Conservation (phyloP, 1,139 yeast genomes). For the Diutina rugosa region DNA sequence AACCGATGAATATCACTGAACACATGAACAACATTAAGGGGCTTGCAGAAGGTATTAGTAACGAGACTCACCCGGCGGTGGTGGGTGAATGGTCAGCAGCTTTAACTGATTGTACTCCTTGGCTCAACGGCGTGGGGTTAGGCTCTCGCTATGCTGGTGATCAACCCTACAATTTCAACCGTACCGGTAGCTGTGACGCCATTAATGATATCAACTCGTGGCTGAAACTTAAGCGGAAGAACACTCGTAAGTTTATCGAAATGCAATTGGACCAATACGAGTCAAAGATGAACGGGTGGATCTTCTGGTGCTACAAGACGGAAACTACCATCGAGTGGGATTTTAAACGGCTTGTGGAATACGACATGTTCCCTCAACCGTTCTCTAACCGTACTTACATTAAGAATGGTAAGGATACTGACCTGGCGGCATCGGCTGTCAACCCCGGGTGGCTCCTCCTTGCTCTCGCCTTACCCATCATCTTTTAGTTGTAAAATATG, state of each 20-base stretch:
- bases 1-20: constrained; percentile 22
- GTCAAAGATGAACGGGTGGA: constrained; percentile 39
- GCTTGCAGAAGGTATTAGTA: constrained; percentile 24
- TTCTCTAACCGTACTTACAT: constrained; percentile 31
- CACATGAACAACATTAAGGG: constrained; percentile 23
- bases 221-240: constrained; percentile 23
- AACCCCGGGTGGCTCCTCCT: background rate
- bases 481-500: too few relatives aligned
- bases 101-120: constrained; percentile 50
- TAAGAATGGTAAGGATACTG: constrained; percentile 22
- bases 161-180: constrained; percentile 13
- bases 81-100: constrained; percentile 61
- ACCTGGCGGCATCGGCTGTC: constrained; percentile 1
- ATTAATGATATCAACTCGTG: constrained; percentile 23
- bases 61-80: constrained; percentile 34
- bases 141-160: constrained; percentile 46
- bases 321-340: constrained; percentile 56
- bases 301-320: constrained; percentile 60
- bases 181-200: constrained; percentile 17
- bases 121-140: constrained; percentile 49
- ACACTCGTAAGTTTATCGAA: constrained; percentile 34
- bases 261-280: constrained; percentile 32
- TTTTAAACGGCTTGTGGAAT: constrained; percentile 33
- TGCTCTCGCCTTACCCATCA: background rate
- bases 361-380: constrained; percentile 50